These are phyloP conservation scores for Arthromyces matolae DNA, from an alignment of 768 basidiomycete genomes.

Conservation along the genomic window DNA sequence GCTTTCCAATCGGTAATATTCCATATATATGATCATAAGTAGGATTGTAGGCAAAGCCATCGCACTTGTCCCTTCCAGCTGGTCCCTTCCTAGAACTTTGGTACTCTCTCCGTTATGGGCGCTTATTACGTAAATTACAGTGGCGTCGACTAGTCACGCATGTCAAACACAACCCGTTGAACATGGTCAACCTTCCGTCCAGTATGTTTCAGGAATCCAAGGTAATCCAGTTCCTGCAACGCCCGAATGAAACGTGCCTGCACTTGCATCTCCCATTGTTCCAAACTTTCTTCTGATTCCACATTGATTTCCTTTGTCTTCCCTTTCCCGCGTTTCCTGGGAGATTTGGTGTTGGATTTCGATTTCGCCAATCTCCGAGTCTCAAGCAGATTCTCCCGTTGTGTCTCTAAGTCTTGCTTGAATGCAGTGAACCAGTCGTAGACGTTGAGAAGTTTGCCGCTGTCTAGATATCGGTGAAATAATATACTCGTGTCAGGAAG, in stretches of 20 bases:
- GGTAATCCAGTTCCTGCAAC: constrained; percentile 76
- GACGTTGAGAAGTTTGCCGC: constrained; percentile 79
- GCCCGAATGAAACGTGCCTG: constrained; percentile 80
- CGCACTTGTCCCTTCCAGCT: too few species aligned
- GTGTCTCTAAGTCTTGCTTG: constrained; percentile 58
- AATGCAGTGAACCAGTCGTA: constrained; percentile 90
- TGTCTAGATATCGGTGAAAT: constrained; percentile 73
- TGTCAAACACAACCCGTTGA: constrained; percentile 61
- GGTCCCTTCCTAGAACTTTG: too few species aligned
- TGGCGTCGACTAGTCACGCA: constrained; percentile 32
- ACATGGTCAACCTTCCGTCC: constrained; percentile 78
- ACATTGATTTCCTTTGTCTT: constrained; percentile 24
- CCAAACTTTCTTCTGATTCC: constrained; percentile 34
- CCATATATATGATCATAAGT: too few species aligned
- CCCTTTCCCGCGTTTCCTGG: constrained; percentile 18
- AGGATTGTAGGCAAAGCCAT: too few species aligned
- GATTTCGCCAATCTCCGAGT: constrained; percentile 4
- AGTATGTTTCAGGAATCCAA: constrained; percentile 79
- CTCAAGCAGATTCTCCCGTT: constrained; percentile 31
- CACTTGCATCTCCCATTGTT: constrained; percentile 52
- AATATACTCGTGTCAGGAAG: constrained; percentile 76
- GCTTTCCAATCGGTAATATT: too few species aligned
- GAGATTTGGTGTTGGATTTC: too few species aligned
- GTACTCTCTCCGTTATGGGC: too few species aligned
- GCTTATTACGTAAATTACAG: too few species aligned